Base-by-base conservation (phyloP, 352 stramenopile genomes). In the Phytophthora hybrid region DNA sequence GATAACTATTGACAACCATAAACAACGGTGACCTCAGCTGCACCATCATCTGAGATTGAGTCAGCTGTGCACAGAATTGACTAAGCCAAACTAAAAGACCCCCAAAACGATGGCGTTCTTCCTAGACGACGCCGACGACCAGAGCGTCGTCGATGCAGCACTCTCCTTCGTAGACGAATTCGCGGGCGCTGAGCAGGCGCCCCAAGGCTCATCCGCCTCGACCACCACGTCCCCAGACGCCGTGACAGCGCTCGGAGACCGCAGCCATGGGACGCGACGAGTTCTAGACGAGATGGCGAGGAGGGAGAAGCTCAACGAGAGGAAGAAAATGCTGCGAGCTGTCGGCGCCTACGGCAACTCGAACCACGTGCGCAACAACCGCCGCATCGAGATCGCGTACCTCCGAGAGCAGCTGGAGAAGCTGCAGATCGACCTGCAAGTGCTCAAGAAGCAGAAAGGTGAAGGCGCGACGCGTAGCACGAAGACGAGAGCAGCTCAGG, bases 381-480 rank as follows among this genome's bases (percentile, higher is more conserved):
- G 77, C 55, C 65, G 68, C 16, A 80, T 79, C 52, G 79, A 87
- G 66, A 76, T 89, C 26, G 23, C 72, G 0, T 83, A 84, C 41
- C 62, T 89, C 5, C 71, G 74, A 11, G 60, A 66, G 2, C 63
- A 81, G 47, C 72, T 86, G 21, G 59, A 73, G 23, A 73, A 83
- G 53, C 23, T 88, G 37, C 66, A 83, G 41, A 62, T 76, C 18
- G 68, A 74, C 4, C 59, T 83, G 14, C 63, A 73, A 32, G 54
- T 58, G 3, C 57, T 85, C 19, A 62, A 78, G 53, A 62, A 63
- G 31, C 41, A 64, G 34, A 59, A 63, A 21, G 60, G 51, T 31
- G 44, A 19, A 59, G 39, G 46, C 54, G 37, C 49, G 23, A 56
- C 61, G 34, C 8, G 16, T 29, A 10, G n/a, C 14, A 37, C 4